Base-by-base conservation (phyloP, 2,329 filamentous ascomycete species). In the Grosmannia huntii region DNA sequence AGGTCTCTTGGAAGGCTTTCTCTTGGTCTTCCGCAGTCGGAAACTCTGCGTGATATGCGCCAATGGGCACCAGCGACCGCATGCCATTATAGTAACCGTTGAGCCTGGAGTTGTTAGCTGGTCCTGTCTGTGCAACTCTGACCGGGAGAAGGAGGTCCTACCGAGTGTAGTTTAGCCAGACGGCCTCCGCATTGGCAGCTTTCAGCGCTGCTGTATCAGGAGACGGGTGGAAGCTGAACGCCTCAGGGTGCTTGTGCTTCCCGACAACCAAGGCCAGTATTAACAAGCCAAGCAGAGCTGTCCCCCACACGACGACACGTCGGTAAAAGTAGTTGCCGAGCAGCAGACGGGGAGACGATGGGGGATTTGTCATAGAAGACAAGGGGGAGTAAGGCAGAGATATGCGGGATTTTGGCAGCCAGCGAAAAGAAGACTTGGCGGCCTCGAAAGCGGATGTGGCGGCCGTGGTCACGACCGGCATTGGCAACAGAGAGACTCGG, bases 11-110 rank as follows among this genome's bases (percentile, higher is more conserved):
- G 7, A 50, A 51, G 5, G 51, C 62, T 4, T 44, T 5, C 16
- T 60, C 28, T 9, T 36, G 48, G 46, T 64, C 61, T 1, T 71
- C 64, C 27, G 65, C 68, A 11, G 67, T 74, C 16, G 90, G 90
- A 65, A 90, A 95, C 68, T 95, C 90, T 0, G 89, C 81, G 16
- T 78, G 73, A 62, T 91, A 87, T 9, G 84, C 74, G 10, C 76
- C 71, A 53, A 81, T 75, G 28, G 79, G 73, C 2, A 90, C 83
- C 59, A 96, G 69, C 0, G 82, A 82, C 64, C 85, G 82, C 58
- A 96, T 76, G 5, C 90, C 90, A 48, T 86, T 84, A 70, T 89
- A 90, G 68, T 92, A 96, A 51, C 86, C 81, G 63, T 86, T 83
- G 57, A 96, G 83, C 65, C 92, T 95, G 48, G 7, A 25, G 21